These are phyloP conservation scores for Bolboschoenus planiculmis DNA, from an alignment of 176 grass and related monocot genomes.

Conservation along the genomic window DNA sequence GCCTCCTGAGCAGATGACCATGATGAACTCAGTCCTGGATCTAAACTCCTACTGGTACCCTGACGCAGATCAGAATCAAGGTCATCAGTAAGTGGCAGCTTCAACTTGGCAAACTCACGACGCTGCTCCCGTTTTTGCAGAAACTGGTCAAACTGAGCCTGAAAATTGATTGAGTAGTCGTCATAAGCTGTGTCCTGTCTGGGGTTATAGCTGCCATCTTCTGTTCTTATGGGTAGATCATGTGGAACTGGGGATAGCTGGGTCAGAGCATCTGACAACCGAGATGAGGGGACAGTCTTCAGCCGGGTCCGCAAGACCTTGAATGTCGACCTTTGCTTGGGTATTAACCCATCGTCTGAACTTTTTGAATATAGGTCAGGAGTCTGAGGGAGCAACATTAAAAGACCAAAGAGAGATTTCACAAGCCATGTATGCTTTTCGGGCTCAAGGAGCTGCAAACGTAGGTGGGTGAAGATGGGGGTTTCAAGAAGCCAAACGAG, in stretches of 20 bases:
- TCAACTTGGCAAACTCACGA: conserved; percentile 33
- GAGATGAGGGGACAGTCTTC: conserved; percentile 73
- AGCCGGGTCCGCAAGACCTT: conserved; percentile 83
- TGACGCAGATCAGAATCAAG: not conserved
- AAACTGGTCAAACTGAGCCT: conserved; percentile 64
- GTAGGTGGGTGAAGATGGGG: conserved; percentile 90
- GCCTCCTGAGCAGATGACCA: not conserved
- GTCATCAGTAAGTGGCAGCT: not conserved
- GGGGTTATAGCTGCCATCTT: conserved; percentile 44
- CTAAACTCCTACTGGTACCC: not conserved
- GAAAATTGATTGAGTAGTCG: conserved; percentile 63
- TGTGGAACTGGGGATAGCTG: conserved; percentile 31
- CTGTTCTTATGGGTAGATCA: not conserved
- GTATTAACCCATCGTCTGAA: not conserved
- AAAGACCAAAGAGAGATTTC: conserved; percentile 88
- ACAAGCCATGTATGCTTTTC: conserved; percentile 88
- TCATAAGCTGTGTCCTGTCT: conserved; percentile 41
- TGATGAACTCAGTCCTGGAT: not conserved
- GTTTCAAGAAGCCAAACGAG: conserved; percentile 84
- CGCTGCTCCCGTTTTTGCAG: conserved; percentile 57
- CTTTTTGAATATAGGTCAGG: not conserved
- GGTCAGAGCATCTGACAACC: conserved; percentile 41
- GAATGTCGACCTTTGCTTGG: conserved; percentile 91
- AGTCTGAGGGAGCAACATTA: conserved; percentile 91
- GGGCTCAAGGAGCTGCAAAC: conserved; percentile 97